Evolutionary conservation across 768 basidiomycete species (phyloP), one percentile per base, ranked within the genome.

Genomic region (Boletus coccyginus): DNA sequence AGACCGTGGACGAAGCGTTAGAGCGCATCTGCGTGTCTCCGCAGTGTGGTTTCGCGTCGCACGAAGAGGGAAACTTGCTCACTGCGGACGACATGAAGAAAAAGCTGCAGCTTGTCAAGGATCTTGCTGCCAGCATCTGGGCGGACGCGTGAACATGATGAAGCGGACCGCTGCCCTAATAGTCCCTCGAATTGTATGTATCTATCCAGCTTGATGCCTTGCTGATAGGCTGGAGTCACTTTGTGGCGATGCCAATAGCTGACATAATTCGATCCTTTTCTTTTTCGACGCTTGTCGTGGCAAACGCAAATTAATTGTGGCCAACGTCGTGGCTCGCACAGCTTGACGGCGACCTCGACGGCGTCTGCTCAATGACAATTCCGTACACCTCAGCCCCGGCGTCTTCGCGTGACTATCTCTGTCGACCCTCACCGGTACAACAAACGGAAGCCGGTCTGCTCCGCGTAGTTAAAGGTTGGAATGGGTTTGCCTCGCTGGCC

Each of bases 21-120:
- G 38, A 57, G 44, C 76, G 75, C 54, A 71, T 82, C 32, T 70
- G 71, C 47, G 71, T 81, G 55, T 76, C 75, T 19, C 78, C 80
- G 1, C 80, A 82, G 65, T 82, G 81, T 50, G 81, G 81, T 14
- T 81, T 80, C 57, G 78, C 79, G 17, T 74, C 72, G 7, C 78
- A 79, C 55, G 64, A 73, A 3, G 78, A 79, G 38, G 78, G 80
- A 0, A 81, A 81, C 61, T 57, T 62, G 36, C 70, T 80, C 16
- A 56, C 52, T 5, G 62, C 66, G n/a, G 68, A 71, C 5, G 75
- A 78, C 48, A 73, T 78, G 63, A 65, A 65, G 47, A 59, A 47
- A 21, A 68, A 68, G 46, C 24, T 69, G 36, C 46, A 46, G 42
- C 68, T 77, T 36, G 71, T 75, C 38, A 67, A 68, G 35, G 67